Percentiles rank a stretch among this genome's conserved stretches.
These are phyloP conservation scores for Phytomonas sp. DNA, from an alignment of 208 protist species.

Conservation along the genomic window DNA sequence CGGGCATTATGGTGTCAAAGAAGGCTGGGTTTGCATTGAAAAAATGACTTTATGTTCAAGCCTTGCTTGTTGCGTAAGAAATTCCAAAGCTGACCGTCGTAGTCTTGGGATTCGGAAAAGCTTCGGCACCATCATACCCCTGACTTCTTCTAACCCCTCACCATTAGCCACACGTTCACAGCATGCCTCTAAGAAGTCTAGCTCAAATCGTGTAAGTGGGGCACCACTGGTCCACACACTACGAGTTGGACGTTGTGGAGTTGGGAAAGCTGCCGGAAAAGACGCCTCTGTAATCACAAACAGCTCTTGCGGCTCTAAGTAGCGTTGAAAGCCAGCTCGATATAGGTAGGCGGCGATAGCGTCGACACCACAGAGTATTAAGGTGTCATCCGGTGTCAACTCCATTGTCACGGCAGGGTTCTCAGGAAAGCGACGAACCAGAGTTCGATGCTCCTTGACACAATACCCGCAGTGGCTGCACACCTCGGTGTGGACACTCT, in stretches of 20 bases:
- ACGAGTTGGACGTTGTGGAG: slow-evolving; percentile 3
- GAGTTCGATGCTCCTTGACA: slow-evolving; percentile 30
- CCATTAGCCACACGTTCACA: slow-evolving; percentile 61
- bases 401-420: slow-evolving; percentile 51
- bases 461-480: slow-evolving; percentile 41
- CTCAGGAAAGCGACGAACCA: slow-evolving; percentile 59
- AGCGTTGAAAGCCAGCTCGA: slow-evolving; percentile 71
- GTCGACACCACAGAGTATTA: slow-evolving; percentile 65
- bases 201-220: slow-evolving; percentile 54
- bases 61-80: not conserved
- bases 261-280: slow-evolving; percentile 1
- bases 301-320: slow-evolving; percentile 19
- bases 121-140: slow-evolving; percentile 44
- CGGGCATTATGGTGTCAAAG: not conserved
- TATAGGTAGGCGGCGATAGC: slow-evolving; percentile 51
- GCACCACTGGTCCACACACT: slow-evolving; percentile 63
- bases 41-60: not conserved
- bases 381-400: slow-evolving; percentile 66
- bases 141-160: slow-evolving; percentile 30
- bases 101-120: slow-evolving; percentile 63
- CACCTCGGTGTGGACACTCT: slow-evolving; percentile 28
- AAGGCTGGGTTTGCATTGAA: not conserved
- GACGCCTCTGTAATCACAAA: slow-evolving; percentile 5
- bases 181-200: slow-evolving; percentile 85
- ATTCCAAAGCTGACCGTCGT: slow-evolving; percentile 4